These are phyloP conservation scores for Phialophora chinensis DNA, from an alignment of 2,329 filamentous ascomycete species.

Conservation along the genomic window DNA sequence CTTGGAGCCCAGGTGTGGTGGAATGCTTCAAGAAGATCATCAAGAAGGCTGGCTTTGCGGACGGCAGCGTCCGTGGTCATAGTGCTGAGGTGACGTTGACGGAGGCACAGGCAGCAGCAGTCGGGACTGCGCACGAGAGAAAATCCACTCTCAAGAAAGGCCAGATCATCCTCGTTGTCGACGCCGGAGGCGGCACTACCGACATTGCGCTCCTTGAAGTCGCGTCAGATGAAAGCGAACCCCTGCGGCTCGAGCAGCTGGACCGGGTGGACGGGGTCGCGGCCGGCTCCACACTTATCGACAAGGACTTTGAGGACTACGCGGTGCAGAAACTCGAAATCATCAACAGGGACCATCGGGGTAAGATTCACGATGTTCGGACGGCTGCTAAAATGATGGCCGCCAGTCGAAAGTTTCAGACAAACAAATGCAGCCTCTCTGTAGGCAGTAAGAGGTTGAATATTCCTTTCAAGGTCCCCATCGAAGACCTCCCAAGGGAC, in stretches of 20 bases:
- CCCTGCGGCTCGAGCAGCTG: neutral
- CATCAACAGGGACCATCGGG: neutral
- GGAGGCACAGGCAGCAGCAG: too few species aligned
- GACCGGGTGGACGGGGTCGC: neutral
- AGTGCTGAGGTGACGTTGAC: too few species aligned
- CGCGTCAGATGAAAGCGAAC: neutral
- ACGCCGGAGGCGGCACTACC: neutral
- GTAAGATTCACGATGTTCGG: neutral
- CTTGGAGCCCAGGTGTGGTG: too few species aligned
- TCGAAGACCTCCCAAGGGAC: neutral
- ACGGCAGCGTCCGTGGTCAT: too few species aligned
- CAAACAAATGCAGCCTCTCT: neutral
- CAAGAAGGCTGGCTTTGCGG: too few species aligned
- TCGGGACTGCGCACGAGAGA: too few species aligned
- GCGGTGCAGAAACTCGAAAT: neutral
- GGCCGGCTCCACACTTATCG: neutral
- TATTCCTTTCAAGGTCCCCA: neutral
- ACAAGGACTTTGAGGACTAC: neutral
- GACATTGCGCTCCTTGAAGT: neutral
- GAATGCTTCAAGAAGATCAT: too few species aligned
- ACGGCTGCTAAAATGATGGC: neutral
- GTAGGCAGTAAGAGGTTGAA: neutral
- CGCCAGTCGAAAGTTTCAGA: neutral
- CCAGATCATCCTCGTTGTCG: neutral
- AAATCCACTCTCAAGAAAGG: too few species aligned